Evolutionary conservation across 2,329 filamentous ascomycete species (phyloP), one percentile per base, ranked within the genome.

Genomic region (Cladobotryum protrusum): DNA sequence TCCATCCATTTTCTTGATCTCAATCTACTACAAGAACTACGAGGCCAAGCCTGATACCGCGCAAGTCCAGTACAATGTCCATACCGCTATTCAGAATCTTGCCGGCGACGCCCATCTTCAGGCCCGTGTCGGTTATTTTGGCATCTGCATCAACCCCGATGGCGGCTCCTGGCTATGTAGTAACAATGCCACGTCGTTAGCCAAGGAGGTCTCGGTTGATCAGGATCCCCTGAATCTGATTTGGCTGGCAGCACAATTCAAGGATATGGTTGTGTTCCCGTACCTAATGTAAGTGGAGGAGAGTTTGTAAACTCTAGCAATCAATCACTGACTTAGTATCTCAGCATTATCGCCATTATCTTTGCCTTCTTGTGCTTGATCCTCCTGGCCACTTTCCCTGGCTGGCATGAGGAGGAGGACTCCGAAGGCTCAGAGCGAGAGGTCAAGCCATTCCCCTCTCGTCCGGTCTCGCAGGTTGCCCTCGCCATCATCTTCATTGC

Each of bases 261-360:
- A 97, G 70, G 90, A 97, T 69, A 92, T 91, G 72, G 93, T 99
- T 66, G 92, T 99, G 41, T 99, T 99, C 67, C 93, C 93, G 9
- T 99, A 97, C 65, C 74, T 99, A 17, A 85, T 99, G 87, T 93
- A 69, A 75, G 87, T 75, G n/a, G 4, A 24, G 7, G 24, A 29
- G 24, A 29, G 2, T 24, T 4, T 29, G 24, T 29, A 9, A 29
- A 29, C 6, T 9, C 11, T 8, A 29, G 14, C 35, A 37, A 37
- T 37, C n/a, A 6, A 37, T 37, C 35, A 6, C 45, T 42, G 13
- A 36, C 11, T n/a, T n/a, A n/a, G 11, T 5, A 14, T 18, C 5
- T 43, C 24, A 93, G 89, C 56, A 99, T 99, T 74, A 91, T 99
- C 63, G 93, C 93, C 64, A 91, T 97, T 65, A 88, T 99, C 67